Percentiles rank a stretch among this genome's conserved stretches.
Evolutionary conservation across 2,329 filamentous ascomycete species (phyloP).

Genomic region (Lizonia empirigonia): DNA sequence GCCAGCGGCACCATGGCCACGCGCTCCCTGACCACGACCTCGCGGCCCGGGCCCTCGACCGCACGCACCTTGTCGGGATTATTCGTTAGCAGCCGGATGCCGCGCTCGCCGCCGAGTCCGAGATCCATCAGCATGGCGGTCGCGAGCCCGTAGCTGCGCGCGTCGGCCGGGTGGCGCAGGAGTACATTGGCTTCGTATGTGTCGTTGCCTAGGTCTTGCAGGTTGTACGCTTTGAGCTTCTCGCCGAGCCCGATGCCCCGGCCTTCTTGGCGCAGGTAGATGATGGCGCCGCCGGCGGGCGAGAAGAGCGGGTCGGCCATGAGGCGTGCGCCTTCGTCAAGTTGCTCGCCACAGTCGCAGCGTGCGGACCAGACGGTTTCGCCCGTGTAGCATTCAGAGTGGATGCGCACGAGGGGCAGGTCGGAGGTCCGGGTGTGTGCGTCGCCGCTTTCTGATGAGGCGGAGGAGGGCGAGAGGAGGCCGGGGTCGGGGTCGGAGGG

Average conservation of each 20-base stretch:
- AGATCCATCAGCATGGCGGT: constrained; percentile 92
- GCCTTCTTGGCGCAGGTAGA: constrained; percentile 95
- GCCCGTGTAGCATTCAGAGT: constrained; percentile 97
- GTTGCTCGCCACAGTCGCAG: constrained; percentile 96
- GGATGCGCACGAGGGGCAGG: constrained; percentile 85
- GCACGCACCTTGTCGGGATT: constrained; percentile 97
- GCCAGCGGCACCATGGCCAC: constrained; percentile 95
- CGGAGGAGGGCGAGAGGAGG: constrained; percentile 24
- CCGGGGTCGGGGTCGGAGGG: constrained; percentile 18
- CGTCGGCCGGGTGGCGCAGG: constrained; percentile 90
- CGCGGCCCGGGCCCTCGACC: constrained; percentile 87
- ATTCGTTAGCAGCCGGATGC: constrained; percentile 87
- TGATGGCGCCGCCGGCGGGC: constrained; percentile 80
- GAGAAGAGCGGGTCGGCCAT: constrained; percentile 74
- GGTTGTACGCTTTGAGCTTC: constrained; percentile 97
- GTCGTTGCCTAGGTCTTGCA: constrained; percentile 96
- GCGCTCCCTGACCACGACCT: constrained; percentile 84
- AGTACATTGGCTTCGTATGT: constrained; percentile 95
- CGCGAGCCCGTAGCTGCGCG: constrained; percentile 91
- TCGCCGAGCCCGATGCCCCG: constrained; percentile 92
- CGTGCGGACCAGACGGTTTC: constrained; percentile 98
- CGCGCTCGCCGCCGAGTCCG: constrained; percentile 69
- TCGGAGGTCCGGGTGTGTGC: constrained; percentile 37
- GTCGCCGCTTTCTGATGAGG: constrained; percentile 40
- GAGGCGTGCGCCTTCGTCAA: constrained; percentile 91